Percentiles rank a stretch among this genome's conserved stretches.
phyloP scores from a whole-genome alignment of 2,329 filamentous ascomycete genomes.

The Cordyceps cateniannulata region DNA sequence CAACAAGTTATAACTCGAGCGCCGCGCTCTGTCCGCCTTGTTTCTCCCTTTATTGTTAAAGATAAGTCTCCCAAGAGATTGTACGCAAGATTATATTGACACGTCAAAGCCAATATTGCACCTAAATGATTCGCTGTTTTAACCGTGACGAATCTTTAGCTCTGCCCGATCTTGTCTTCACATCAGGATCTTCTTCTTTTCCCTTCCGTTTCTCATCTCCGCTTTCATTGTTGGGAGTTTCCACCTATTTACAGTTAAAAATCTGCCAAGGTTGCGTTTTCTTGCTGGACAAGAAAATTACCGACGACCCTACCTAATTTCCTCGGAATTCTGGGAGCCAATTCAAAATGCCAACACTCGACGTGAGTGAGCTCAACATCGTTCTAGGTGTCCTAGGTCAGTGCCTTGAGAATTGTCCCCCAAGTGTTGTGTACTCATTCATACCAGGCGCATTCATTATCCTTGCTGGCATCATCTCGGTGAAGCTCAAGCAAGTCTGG shows the following conservation, averaged over 20 bases:
- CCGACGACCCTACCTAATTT: neutral
- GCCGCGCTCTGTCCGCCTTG: neutral
- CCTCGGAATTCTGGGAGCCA: neutral
- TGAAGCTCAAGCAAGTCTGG: constrained; percentile 46
- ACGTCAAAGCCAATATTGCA: neutral
- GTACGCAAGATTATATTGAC: neutral
- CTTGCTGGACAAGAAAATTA: constrained; percentile 2
- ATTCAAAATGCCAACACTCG: constrained; percentile 24
- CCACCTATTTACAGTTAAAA: neutral
- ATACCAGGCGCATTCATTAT: constrained; percentile 38
- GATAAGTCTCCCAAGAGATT: neutral
- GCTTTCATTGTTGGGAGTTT: neutral
- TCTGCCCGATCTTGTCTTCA: too few species aligned
- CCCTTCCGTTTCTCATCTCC: neutral
- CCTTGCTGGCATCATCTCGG: constrained; percentile 42
- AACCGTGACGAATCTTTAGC: neutral
- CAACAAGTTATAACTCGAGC: neutral
- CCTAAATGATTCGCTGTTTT: neutral
- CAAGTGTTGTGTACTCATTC: neutral
- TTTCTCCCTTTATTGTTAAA: neutral
- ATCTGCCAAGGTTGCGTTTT: neutral
- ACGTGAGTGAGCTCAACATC: constrained; percentile 47
- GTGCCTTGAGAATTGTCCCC: constrained; percentile 13
- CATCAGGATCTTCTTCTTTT: too few species aligned
- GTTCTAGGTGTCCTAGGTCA: constrained; percentile 39